Evolutionary conservation across 768 basidiomycete genomes (phyloP), one percentile per base, ranked within the genome.

Genomic region (Strobilomyces echinocephalus): DNA sequence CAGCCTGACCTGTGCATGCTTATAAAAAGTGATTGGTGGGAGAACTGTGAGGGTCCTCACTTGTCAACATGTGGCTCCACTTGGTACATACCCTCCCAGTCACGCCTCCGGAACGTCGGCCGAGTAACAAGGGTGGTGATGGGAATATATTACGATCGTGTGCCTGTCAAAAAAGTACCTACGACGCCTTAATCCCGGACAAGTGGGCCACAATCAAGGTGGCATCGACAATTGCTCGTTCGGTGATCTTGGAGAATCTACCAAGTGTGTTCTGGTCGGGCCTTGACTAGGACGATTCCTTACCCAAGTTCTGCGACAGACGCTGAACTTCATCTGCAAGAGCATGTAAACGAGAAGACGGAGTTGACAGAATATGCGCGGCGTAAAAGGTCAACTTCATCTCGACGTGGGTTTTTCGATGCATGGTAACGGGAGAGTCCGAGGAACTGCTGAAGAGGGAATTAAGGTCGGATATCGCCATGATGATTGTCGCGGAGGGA

Each of bases 371-470:
- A 8, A 83, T 64, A 59, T 85, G 79, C 8, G 84, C 85, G 5
- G 81, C 81, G 57, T 91, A 91, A 69, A 85, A 91, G 14, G 74
- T 66, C 24, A 90, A 59, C 69, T 90, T 91, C 59, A 81, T 81
- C 11, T 73, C 65, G 46, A 81, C 67, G 59, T 79, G 79, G 46
- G 57, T 42, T 63, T 20, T 46, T 46, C 43, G 57, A 33, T 34
- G 18, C 28, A 53, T 15, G 10, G 18, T 49, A 43, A 14, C 20
- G 18, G 45, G 35, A 50, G 57, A 41, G 28, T 54, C 50, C 35
- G 24, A 16, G 21, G 3, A 15, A 30, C 21, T 15, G 31, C 52
- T 28, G 41, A 69, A 71, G 18, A 69, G 58, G 26, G 47, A 31
- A n/a, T 45, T 49, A 2, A 61, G 30, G 48, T 71, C 68, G 4